These are phyloP conservation scores for Hypomyces rosellus DNA, from an alignment of 2,329 filamentous ascomycete genomes.

Conservation along the genomic window DNA sequence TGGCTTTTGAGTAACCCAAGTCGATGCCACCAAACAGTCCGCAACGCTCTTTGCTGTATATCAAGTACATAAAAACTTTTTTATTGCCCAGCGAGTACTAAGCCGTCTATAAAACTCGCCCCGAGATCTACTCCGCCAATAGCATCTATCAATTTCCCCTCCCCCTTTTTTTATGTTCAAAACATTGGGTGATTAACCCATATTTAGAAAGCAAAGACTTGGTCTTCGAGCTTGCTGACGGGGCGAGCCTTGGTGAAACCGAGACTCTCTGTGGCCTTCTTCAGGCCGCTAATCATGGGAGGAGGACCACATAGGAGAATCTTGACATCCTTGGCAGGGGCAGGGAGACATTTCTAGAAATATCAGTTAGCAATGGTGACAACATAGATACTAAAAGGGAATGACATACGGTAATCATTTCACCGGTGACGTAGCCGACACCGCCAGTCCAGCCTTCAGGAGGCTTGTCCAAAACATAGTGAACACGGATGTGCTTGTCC, in stretches of 20 bases:
- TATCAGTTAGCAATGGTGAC: constrained; percentile 15
- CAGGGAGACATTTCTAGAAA: constrained; percentile 66
- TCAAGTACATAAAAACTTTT: neutral
- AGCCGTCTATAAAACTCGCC: constrained; percentile 1
- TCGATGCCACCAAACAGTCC: neutral
- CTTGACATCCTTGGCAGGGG: constrained; percentile 82
- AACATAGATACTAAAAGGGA: neutral
- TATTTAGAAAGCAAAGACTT: constrained; percentile 82
- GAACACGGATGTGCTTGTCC: constrained; percentile 75
- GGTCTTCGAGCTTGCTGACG: constrained; percentile 96
- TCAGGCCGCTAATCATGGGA: constrained; percentile 93
- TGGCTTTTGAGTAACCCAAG: neutral
- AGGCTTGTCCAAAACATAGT: constrained; percentile 96
- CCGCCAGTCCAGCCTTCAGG: constrained; percentile 87
- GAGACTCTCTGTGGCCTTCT: constrained; percentile 86
- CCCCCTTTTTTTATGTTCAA: neutral
- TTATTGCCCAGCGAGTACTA: neutral
- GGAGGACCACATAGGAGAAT: constrained; percentile 91
- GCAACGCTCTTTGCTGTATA: neutral
- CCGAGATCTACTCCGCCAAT: neutral
- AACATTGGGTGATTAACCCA: neutral
- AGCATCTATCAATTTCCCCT: neutral
- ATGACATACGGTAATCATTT: constrained; percentile 78
- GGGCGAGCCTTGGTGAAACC: constrained; percentile 89
- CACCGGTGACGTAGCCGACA: constrained; percentile 87